Evolutionary conservation across 495 filamentous ascomycete genomes (phyloP).

Genomic region (Symbiotaphrina buchneri): DNA sequence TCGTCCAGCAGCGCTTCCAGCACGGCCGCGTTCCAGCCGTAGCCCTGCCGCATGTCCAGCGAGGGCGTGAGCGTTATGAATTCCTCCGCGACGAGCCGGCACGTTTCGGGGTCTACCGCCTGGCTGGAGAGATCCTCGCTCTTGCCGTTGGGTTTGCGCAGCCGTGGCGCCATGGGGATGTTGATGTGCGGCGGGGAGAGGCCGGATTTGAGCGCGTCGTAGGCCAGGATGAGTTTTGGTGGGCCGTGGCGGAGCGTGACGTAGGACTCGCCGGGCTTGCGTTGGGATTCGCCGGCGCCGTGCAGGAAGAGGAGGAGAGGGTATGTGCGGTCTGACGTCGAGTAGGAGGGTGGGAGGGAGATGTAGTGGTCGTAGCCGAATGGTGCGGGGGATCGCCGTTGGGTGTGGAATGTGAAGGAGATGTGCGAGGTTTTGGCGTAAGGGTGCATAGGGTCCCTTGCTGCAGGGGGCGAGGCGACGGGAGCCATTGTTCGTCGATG

Average conservation of each 20-base stretch:
- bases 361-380: constrained; percentile 2
- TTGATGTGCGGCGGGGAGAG: constrained; percentile 1
- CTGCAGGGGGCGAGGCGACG: background rate
- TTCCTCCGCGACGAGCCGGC: constrained; percentile 1
- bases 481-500: no score
- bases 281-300: constrained; percentile 6
- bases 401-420: constrained; percentile 1
- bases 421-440: constrained; percentile 2
- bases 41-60: constrained; percentile 1
- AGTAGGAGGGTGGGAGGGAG: constrained; percentile 3
- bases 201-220: constrained; percentile 2
- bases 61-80: constrained; percentile 2
- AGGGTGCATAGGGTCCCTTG: constrained; percentile 2
- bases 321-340: background rate
- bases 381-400: background rate
- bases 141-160: background rate
- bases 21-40: constrained; percentile 1
- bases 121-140: background rate
- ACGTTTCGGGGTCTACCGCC: background rate
- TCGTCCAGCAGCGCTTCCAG: background rate
- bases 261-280: constrained; percentile 1
- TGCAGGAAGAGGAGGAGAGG: constrained; percentile 7
- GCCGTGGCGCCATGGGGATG: constrained; percentile 3
- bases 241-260: constrained; percentile 4
- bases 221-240: constrained; percentile 6